phyloP scores from a whole-genome alignment of 495 filamentous ascomycete species.

The Lindgomyces ingoldianus region DNA sequence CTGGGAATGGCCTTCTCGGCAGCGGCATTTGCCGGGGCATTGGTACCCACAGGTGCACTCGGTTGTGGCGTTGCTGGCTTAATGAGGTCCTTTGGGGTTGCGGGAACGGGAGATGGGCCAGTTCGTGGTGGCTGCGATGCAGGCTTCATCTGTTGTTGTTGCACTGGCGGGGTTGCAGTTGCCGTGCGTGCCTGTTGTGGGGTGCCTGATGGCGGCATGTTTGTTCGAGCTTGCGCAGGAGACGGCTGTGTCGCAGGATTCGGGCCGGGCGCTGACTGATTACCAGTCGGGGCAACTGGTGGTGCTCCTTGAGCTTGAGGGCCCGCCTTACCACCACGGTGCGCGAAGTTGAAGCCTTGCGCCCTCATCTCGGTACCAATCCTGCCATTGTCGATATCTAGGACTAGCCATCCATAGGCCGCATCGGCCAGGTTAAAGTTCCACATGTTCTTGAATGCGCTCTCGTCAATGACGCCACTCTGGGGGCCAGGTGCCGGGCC shows the following conservation, averaged over 20 bases:
- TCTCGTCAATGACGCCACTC: constrained; percentile 92
- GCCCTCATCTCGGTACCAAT: constrained; percentile 98
- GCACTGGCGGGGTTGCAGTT: constrained; percentile 44
- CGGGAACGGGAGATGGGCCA: constrained; percentile 53
- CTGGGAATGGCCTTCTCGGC: constrained; percentile 42
- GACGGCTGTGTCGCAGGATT: constrained; percentile 45
- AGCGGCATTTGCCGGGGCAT: constrained; percentile 42
- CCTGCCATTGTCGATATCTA: constrained; percentile 89
- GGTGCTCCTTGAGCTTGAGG: constrained; percentile 39
- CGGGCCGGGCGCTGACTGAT: constrained; percentile 19
- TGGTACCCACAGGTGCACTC: constrained; percentile 42
- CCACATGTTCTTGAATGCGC: constrained; percentile 99
- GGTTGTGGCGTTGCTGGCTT: constrained; percentile 59
- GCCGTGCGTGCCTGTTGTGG: constrained; percentile 44
- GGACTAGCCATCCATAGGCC: constrained; percentile 91
- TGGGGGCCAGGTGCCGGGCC: constrained; percentile 73
- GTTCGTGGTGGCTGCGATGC: constrained; percentile 50
- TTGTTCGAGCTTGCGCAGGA: constrained; percentile 43
- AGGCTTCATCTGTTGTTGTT: constrained; percentile 55
- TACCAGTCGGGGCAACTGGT: constrained; percentile 39
- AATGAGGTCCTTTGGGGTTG: constrained; percentile 47
- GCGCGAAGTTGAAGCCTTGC: constrained; percentile 98
- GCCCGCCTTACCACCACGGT: constrained; percentile 66
- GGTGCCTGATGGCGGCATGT: constrained; percentile 25
- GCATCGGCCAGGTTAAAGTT: constrained; percentile 99